phyloP scores from a whole-genome alignment of 345 rosid genomes.

The Cardamine occulta region DNA sequence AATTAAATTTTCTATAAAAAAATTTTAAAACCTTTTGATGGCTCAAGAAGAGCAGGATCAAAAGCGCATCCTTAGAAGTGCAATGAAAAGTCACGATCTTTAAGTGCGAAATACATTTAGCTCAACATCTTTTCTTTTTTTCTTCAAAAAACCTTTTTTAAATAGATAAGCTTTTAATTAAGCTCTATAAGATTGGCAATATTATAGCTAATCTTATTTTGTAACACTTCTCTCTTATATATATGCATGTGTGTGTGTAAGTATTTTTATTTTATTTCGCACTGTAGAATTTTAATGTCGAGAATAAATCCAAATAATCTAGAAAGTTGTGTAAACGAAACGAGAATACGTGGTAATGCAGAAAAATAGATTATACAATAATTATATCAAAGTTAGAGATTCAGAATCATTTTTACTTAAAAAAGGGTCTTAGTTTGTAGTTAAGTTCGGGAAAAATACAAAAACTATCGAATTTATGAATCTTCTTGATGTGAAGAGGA shows the following conservation, averaged over 20 bases:
- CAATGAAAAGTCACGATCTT: constrained; percentile 42
- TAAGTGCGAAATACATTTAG: constrained; percentile 38
- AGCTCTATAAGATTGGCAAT: constrained; percentile 14
- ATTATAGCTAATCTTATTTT: constrained; percentile 20
- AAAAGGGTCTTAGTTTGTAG: neutral
- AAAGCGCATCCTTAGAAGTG: constrained; percentile 27
- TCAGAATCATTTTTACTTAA: neutral
- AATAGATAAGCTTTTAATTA: neutral
- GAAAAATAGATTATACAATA: neutral
- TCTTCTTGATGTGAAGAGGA: neutral
- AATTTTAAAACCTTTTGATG: constrained; percentile 18
- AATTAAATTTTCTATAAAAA: neutral
- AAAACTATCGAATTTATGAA: constrained; percentile 13
- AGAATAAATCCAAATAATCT: constrained; percentile 39
- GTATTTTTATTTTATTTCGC: neutral
- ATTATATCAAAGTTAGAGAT: neutral
- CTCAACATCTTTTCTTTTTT: constrained; percentile 27
- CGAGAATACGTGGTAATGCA: constrained; percentile 38
- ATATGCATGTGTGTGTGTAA: neutral
- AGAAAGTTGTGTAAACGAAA: constrained; percentile 13
- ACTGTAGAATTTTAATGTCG: constrained; percentile 11
- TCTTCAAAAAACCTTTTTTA: neutral
- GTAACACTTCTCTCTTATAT: neutral
- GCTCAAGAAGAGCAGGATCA: constrained; percentile 41
- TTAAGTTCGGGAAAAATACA: neutral